phyloP scores from a whole-genome alignment of 192 early-diverging fungal genomes.

The Umbelopsis vinacea region DNA sequence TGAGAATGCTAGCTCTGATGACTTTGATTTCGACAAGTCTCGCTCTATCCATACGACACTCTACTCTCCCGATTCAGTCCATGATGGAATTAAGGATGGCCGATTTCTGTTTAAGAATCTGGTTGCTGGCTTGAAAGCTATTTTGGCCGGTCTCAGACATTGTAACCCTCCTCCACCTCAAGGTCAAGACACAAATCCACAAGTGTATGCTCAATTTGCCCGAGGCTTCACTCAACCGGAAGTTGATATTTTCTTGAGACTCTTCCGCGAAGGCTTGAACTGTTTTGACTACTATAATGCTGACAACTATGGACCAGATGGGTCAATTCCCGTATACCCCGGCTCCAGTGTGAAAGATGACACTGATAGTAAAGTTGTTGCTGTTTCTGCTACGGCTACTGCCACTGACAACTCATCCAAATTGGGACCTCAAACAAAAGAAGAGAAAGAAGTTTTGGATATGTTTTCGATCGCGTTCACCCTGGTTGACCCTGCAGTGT shows the following conservation, averaged over 20 bases:
- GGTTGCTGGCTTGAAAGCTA: constrained; percentile 85
- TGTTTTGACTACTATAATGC: constrained; percentile 86
- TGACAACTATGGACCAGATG: constrained; percentile 61
- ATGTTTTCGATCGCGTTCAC: constrained; percentile 88
- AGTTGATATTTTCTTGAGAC: constrained; percentile 67
- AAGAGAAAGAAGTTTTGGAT: constrained; percentile 92
- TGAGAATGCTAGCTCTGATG: constrained; percentile 37
- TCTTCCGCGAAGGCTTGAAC: constrained; percentile 77
- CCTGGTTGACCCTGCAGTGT: constrained; percentile 82
- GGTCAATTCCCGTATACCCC: constrained; percentile 28
- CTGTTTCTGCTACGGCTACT: constrained; percentile 32
- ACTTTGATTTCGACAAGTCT: constrained; percentile 62
- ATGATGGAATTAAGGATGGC: constrained; percentile 82
- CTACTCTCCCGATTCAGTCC: constrained; percentile 47
- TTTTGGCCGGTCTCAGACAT: constrained; percentile 72
- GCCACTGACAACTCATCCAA: constrained; percentile 41
- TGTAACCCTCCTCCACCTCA: constrained; percentile 66
- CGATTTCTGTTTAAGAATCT: constrained; percentile 89
- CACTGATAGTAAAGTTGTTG: constrained; percentile 19
- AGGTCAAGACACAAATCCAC: constrained; percentile 35
- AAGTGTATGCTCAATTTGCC: constrained; percentile 53
- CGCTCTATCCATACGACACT: constrained; percentile 57
- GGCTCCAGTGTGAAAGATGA: constrained; percentile 31
- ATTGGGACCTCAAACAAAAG: constrained; percentile 70
- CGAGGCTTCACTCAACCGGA: constrained; percentile 74